These are phyloP conservation scores for Magnusiomyces tetraspermus DNA, from an alignment of 1,139 yeast genomes.

Conservation along the genomic window DNA sequence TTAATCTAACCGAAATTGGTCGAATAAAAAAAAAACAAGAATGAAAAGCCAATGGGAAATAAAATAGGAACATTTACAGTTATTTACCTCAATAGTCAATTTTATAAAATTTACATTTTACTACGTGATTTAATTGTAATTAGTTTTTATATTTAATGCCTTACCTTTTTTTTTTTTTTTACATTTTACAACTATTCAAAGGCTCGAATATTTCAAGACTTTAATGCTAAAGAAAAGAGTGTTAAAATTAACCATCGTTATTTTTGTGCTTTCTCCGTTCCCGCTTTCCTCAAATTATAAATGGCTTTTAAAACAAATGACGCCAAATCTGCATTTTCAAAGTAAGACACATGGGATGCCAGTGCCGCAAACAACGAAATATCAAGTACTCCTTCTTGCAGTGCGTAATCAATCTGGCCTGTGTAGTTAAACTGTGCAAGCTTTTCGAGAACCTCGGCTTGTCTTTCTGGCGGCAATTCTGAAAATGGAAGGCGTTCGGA, in stretches of 20 bases:
- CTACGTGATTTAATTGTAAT: too few relatives aligned
- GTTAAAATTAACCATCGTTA: background rate
- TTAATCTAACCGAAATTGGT: too few relatives aligned
- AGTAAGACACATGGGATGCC: conserved; percentile 80
- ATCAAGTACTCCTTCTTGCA: conserved; percentile 75
- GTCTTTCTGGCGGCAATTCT: conserved; percentile 14
- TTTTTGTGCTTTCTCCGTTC: background rate
- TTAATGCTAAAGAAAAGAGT: too few relatives aligned
- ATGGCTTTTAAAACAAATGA: conserved; percentile 50
- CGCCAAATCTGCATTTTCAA: conserved; percentile 79
- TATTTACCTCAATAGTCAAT: too few relatives aligned
- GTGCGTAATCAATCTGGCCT: conserved; percentile 73
- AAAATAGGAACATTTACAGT: too few relatives aligned
- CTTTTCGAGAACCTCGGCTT: conserved; percentile 20
- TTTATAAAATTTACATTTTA: too few relatives aligned
- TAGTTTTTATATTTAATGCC: too few relatives aligned
- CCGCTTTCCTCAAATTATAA: background rate
- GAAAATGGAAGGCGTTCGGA: conserved; percentile 16
- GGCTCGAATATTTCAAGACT: too few relatives aligned
- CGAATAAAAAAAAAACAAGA: too few relatives aligned
- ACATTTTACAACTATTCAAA: too few relatives aligned
- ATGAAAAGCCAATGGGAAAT: too few relatives aligned
- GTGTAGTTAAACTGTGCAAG: conserved; percentile 40
- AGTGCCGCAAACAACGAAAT: conserved; percentile 69
- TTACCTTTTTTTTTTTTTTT: too few relatives aligned